A percentile compares a stretch with the other conserved stretches of the same genome.
These are phyloP conservation scores for Diaporthe sp. DNA, from an alignment of 2,329 filamentous ascomycete species.

Conservation along the genomic window DNA sequence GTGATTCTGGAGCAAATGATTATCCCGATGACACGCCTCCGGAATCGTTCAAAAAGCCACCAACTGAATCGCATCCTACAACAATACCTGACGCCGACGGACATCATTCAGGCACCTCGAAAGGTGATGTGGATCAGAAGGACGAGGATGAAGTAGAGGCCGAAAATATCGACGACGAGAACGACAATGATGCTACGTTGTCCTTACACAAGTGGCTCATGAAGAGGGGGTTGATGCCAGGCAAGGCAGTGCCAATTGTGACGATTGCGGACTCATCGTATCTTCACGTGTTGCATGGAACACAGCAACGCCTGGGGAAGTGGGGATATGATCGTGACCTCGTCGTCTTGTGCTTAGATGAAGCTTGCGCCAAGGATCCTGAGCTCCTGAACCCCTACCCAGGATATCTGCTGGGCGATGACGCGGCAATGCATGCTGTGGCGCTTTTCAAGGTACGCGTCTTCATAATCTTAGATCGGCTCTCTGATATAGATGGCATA, in stretches of 20 bases:
- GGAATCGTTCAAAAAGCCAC: not conserved
- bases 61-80: not conserved
- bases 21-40: not conserved
- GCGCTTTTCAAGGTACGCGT: not conserved
- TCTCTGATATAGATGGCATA: not conserved
- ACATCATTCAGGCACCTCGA: not conserved
- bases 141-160: not conserved
- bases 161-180: not conserved
- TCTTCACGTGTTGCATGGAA: not conserved
- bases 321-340: constrained; percentile 3
- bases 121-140: not conserved
- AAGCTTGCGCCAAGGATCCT: not conserved
- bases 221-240: not conserved
- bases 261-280: constrained; percentile 1
- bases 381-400: constrained; percentile 4
- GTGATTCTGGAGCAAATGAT: not conserved
- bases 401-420: not conserved
- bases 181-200: not conserved
- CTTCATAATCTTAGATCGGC: not conserved
- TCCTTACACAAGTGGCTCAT: constrained; percentile 1
- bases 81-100: not conserved
- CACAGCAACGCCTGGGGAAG: not conserved
- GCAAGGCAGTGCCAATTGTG: not conserved
- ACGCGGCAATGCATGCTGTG: not conserved
- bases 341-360: not conserved